Base-by-base conservation (phyloP, 805 yeast species). In the Cyberlindnera samutprakarnensis region DNA sequence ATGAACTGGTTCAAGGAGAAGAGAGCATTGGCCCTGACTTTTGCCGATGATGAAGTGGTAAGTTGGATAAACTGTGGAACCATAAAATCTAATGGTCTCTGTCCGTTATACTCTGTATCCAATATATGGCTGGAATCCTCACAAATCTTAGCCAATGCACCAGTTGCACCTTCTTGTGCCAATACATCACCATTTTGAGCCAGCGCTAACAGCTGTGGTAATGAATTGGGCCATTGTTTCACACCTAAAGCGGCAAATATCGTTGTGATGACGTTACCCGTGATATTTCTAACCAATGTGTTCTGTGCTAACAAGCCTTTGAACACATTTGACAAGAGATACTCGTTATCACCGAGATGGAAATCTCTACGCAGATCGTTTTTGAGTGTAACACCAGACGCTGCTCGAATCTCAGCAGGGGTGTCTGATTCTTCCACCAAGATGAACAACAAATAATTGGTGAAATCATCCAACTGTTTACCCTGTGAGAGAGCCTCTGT, bases 201-300 rank as follows among this genome's bases (percentile, higher is more conserved):
- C 50, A 87, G 57, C 31, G 70, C 72, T 43, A 88, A 56, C 30
- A 90, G 62, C 42, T 72, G 77, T 2, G 81, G 76, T n/a, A 90
- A 58, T 18, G 80, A 64, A 27, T 66, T 70, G 2, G 92, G 87
- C 95, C 95, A 85, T 18, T 65, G 62, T 17, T 65, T 60, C 26
- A 82, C 64, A 1, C 95, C 94, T 27, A 72, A 67, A 8, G 73
- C 64, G 3, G 81, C 66, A 44, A 87, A 81, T 19, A 92, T 58
- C 0, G 95, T 70, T 3, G 96, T 83, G 32, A 90, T 76, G 30
- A 87, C 95, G 49, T 79, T 87, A 24, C 96, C 96, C 6, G 96
- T 79, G 38, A 90, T 84, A 51, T 83, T 86, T 39, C 95, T 70
- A 18, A 90, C 82, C 43, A 84, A 61, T n/a, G 61, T 54, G 33